These are phyloP conservation scores for Lachnellula cervina DNA, from an alignment of 2,329 filamentous ascomycete species.

Conservation along the genomic window DNA sequence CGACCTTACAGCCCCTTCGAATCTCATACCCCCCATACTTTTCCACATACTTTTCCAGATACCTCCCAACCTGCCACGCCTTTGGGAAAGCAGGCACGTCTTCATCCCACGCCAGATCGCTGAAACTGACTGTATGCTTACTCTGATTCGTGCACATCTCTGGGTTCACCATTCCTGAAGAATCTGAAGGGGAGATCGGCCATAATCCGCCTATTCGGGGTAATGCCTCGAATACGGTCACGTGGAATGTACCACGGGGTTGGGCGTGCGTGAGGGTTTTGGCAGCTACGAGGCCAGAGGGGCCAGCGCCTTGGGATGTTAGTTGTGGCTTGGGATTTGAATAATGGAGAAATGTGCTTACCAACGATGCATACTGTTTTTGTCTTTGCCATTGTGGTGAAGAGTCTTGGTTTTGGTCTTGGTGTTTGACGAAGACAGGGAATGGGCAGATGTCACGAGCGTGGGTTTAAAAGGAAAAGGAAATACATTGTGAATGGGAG, in stretches of 20 bases:
- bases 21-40: constrained; percentile 41
- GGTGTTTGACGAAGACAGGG: background rate
- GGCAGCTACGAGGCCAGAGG: constrained; percentile 63
- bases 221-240: constrained; percentile 66
- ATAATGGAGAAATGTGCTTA: constrained; percentile 2
- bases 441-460: background rate
- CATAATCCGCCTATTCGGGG: constrained; percentile 71
- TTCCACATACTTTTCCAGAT: constrained; percentile 59
- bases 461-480: background rate
- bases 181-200: constrained; percentile 51
- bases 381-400: constrained; percentile 9
- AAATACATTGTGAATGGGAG: background rate
- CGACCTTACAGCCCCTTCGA: constrained; percentile 18
- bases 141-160: constrained; percentile 72
- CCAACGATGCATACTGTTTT: constrained; percentile 29
- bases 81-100: constrained; percentile 61
- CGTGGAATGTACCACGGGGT: constrained; percentile 51
- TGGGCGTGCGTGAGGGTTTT: constrained; percentile 66
- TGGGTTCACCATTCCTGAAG: constrained; percentile 50
- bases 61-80: constrained; percentile 71
- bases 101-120: constrained; percentile 66
- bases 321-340: background rate
- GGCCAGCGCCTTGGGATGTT: constrained; percentile 53
- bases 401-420: background rate
- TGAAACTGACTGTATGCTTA: constrained; percentile 68